Base-by-base conservation (phyloP, 148 eudicot genomes). In the Vaccinium macrocarpon region DNA sequence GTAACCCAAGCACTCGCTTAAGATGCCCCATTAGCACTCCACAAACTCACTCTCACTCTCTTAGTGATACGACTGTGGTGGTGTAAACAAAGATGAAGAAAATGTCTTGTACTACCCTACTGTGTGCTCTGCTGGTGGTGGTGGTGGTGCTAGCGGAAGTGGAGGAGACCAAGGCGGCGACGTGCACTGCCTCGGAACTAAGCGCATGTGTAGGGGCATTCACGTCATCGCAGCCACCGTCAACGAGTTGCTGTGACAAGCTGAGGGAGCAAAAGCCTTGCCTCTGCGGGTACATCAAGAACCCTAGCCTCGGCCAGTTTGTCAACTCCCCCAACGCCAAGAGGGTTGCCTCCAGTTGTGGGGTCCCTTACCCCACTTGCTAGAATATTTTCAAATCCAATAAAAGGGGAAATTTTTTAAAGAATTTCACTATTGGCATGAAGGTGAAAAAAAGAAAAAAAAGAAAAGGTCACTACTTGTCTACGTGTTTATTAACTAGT, bases 261-360 rank as follows among this genome's bases (percentile, higher is more conserved):
- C 86, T 88, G 50, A 86, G 59, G 76, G 87, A 88, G 85, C 91
- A 90, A 82, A 38, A 32, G 72, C 81, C 88, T 42, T 90, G 90
- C 84, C 52, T 90, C 25, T 90, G 91, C 59, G 81, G 82, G 3
- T 88, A 86, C 86, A 11, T 68, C 7, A 82, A 73, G 29, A 72
- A 90, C 84, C 91, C 91, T 0, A 46, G 8, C 42, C 78, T 88
- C 48, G 73, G 70, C 48, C 81, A 77, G n/a, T 90, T 75, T 81
- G 76, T 88, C 16, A 78, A 86, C 82, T 80, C 90, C 38, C 84
- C 85, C n/a, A 80, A 81, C 0, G 87, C 90, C 80, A 64, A 56
- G 74, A 85, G 68, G 78, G 79, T 89, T 10, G 84, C 89, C 16
- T 27, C 14, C 9, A 11, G 78, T 16, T 90, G 92, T 76, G 85